Conservation (phyloP, 805 yeast species). For the Ogataea zsoltii region DNA sequence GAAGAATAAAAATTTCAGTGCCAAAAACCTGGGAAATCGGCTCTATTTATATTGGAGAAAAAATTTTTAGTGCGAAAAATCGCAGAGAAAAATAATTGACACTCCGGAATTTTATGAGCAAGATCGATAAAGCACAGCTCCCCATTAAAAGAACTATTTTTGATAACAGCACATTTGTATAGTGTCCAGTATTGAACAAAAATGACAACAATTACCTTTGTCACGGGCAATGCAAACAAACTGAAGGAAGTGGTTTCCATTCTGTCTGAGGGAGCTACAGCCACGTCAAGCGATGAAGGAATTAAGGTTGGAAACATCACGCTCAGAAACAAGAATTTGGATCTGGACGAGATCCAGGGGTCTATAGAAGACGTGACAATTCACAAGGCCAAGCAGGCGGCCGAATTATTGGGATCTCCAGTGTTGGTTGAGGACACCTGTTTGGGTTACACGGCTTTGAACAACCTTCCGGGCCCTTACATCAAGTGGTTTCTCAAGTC, state of each 20-base stretch:
- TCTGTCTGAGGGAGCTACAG: slow-evolving; percentile 43
- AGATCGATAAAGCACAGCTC: background rate
- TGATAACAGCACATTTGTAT: too few relatives aligned
- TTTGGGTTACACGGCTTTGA: slow-evolving; percentile 75
- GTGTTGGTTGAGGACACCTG: slow-evolving; percentile 96
- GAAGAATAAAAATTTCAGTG: background rate
- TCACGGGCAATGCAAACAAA: slow-evolving; percentile 85
- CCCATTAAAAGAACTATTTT: too few relatives aligned
- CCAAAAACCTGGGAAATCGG: background rate
- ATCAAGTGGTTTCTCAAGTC: slow-evolving; percentile 85
- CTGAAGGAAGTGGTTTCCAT: slow-evolving; percentile 81
- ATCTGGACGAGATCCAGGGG: slow-evolving; percentile 91
- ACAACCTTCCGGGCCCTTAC: slow-evolving; percentile 85
- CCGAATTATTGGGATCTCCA: slow-evolving; percentile 63
- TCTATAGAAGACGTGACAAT: slow-evolving; percentile 76
- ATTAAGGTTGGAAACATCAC: slow-evolving; percentile 47
- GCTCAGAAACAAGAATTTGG: slow-evolving; percentile 67
- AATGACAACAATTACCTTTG: slow-evolving; percentile 35
- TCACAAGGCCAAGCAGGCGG: slow-evolving; percentile 78
- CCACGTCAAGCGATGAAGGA: slow-evolving; percentile 28
- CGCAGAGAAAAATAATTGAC: too few relatives aligned
- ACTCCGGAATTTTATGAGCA: too few relatives aligned
- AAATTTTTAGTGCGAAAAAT: background rate
- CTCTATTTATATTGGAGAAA: slow-evolving; percentile 2
- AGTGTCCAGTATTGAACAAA: too few relatives aligned